These are phyloP conservation scores for Cutaneotrichosporon cavernicola DNA, from an alignment of 1,284 basidiomycete genomes.

Conservation along the genomic window DNA sequence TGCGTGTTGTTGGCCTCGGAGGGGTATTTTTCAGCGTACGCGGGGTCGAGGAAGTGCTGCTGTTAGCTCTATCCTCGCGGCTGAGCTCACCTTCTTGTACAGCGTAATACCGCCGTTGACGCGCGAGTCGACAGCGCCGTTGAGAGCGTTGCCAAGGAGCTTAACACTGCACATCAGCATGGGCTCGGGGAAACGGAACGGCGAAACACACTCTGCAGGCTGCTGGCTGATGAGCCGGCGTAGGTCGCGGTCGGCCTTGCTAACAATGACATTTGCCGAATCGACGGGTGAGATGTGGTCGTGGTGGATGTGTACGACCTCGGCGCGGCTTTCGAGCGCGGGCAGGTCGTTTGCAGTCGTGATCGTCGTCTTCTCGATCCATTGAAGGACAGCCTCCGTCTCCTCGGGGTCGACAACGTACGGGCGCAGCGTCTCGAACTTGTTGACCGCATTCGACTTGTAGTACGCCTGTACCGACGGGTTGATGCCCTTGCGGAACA, in stretches of 20 bases:
- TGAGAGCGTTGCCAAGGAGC: slow-evolving; percentile 80
- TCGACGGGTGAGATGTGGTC: slow-evolving; percentile 84
- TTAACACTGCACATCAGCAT: slow-evolving; percentile 62
- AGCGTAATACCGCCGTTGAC: slow-evolving; percentile 71
- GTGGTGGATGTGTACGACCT: slow-evolving; percentile 72
- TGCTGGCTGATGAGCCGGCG: slow-evolving; percentile 25
- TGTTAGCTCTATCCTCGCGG: background rate
- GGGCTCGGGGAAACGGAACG: too few species aligned
- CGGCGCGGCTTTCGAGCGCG: slow-evolving; percentile 83
- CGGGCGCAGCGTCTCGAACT: slow-evolving; percentile 76
- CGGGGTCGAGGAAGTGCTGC: slow-evolving; percentile 65
- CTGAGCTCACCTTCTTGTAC: slow-evolving; percentile 53
- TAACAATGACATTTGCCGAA: slow-evolving; percentile 76
- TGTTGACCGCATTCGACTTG: slow-evolving; percentile 64
- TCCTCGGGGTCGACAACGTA: slow-evolving; percentile 64
- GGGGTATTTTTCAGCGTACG: slow-evolving; percentile 68
- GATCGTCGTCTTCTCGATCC: slow-evolving; percentile 84
- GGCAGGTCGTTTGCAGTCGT: slow-evolving; percentile 86
- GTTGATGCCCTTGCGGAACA: slow-evolving; percentile 84
- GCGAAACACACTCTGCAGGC: slow-evolving; percentile 35
- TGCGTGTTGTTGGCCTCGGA: slow-evolving; percentile 69
- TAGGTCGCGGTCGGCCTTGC: slow-evolving; percentile 47
- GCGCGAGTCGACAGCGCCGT: slow-evolving; percentile 81
- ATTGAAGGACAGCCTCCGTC: slow-evolving; percentile 59
- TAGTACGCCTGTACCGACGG: slow-evolving; percentile 71